Conservation (phyloP, 2,329 filamentous ascomycete genomes). For the Fusarium proliferatum region DNA sequence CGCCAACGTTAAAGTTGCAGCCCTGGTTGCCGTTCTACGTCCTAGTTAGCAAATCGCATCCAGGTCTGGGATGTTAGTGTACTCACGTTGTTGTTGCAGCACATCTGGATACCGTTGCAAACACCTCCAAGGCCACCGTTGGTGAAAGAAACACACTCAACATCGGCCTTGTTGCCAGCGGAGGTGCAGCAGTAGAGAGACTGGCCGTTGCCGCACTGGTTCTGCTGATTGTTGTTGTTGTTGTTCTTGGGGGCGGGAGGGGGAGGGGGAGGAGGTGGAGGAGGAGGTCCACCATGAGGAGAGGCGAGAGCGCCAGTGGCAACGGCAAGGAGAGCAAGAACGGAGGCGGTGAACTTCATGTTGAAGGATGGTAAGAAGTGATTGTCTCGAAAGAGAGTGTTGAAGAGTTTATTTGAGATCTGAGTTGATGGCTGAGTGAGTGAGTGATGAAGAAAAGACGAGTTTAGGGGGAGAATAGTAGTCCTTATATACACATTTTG, state of each 20-base stretch:
- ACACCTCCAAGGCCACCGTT: neutral
- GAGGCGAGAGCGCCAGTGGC: neutral
- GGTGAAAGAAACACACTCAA: neutral
- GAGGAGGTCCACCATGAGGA: neutral
- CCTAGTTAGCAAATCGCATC: neutral
- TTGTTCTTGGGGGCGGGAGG: neutral
- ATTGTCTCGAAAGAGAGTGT: neutral
- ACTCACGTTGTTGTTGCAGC: neutral
- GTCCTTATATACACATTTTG: neutral
- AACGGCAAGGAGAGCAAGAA: neutral
- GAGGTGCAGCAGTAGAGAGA: neutral
- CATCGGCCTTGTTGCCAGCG: neutral
- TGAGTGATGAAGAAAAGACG: neutral
- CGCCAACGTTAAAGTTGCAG: neutral
- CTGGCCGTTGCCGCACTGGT: neutral
- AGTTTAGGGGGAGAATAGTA: neutral
- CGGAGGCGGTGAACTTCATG: neutral
- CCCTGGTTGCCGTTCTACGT: neutral
- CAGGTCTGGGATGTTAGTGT: neutral
- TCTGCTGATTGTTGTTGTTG: neutral
- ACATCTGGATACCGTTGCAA: neutral
- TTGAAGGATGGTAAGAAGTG: neutral
- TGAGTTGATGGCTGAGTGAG: neutral
- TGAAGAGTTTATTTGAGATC: neutral
- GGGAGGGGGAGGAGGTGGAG: neutral